Base-by-base conservation (phyloP, 805 yeast species). In the Vanderwaltozyma tropicalis region DNA sequence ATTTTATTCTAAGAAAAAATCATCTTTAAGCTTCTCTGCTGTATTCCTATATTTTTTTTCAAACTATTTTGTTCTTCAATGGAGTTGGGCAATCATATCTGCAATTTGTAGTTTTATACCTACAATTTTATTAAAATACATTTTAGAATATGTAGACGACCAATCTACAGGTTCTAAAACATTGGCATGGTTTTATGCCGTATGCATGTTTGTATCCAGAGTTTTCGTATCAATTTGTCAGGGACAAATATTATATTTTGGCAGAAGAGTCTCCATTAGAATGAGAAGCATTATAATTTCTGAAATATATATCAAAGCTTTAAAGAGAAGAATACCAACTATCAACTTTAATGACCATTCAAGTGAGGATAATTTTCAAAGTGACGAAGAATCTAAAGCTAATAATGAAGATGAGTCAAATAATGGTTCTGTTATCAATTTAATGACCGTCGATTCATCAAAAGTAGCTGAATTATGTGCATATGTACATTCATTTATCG, bases 371-470 rank as follows among this genome's bases (percentile, higher is more conserved):
- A 22, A 20, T 8, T 41, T 41, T 12, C 42, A 47, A 12, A 38
- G 41, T 5, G 55, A 52, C 30, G 39, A 45, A 21, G 27, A 41
- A 16, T 42, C 52, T 14, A 38, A 44, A 28, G 38, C 45, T n/a
- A 39, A 46, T 5, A 55, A 61, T 34, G 66, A 57, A 16, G 63
- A 57, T 33, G 66, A 65, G 36, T 49, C 42, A 61, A 92, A 86
- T 55, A 59, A 86, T 38, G 98, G 98, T 47, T 87, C 95, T 13
- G 84, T 92, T 45, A 88, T 92, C 56, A 92, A 92, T 57, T 69
- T 89, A 50, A 89, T 89, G 87, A 80, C 97, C 22, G 92, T 92
- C 35, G 98, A 92, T 66, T 92, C 98, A 5, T 88, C 85, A 66
- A 92, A 89, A 61, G 88, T 92, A 18, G 81, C 95, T 27, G 98